A percentile compares a stretch with the other conserved stretches of the same genome.
These are phyloP conservation scores for Solanum aculeatissimum DNA, from an alignment of 305 asterid species.

Conservation along the genomic window DNA sequence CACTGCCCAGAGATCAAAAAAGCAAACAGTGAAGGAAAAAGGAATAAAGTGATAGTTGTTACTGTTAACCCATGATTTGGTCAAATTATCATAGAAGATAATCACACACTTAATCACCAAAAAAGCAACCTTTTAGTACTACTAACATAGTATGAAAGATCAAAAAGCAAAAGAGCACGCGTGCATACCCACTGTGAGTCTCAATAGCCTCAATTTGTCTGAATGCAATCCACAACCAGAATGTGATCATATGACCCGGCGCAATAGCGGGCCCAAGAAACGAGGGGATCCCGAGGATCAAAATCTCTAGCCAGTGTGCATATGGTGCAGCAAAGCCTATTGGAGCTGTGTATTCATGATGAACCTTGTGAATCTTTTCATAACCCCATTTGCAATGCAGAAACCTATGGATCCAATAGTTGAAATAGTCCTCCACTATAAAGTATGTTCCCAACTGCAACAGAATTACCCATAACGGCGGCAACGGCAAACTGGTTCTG, in stretches of 20 bases:
- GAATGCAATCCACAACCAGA: constrained; percentile 88
- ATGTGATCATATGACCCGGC: constrained; percentile 90
- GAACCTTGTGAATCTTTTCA: constrained; percentile 90
- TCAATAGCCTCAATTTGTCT: constrained; percentile 97
- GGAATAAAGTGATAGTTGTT: constrained; percentile 6
- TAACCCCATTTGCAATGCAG: constrained; percentile 94
- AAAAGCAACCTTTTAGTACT: neutral
- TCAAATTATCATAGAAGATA: constrained; percentile 47
- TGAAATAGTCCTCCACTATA: constrained; percentile 76
- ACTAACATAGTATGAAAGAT: neutral
- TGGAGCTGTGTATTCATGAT: constrained; percentile 93
- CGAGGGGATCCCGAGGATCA: constrained; percentile 95
- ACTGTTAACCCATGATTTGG: constrained; percentile 54
- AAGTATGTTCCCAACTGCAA: constrained; percentile 68
- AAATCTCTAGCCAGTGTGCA: constrained; percentile 94
- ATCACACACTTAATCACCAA: constrained; percentile 26
- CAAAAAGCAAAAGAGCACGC: constrained; percentile 31
- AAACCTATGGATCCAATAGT: constrained; percentile 90
- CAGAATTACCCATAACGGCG: constrained; percentile 60
- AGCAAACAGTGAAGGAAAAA: constrained; percentile 35
- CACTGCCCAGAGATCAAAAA: constrained; percentile 29
- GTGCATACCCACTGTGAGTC: constrained; percentile 97
- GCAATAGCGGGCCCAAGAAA: constrained; percentile 84
- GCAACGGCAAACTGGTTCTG: constrained; percentile 84
- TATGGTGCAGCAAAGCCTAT: constrained; percentile 89